Evolutionary conservation across 305 asterid species (phyloP).

Genomic region (Rubia balearica): DNA sequence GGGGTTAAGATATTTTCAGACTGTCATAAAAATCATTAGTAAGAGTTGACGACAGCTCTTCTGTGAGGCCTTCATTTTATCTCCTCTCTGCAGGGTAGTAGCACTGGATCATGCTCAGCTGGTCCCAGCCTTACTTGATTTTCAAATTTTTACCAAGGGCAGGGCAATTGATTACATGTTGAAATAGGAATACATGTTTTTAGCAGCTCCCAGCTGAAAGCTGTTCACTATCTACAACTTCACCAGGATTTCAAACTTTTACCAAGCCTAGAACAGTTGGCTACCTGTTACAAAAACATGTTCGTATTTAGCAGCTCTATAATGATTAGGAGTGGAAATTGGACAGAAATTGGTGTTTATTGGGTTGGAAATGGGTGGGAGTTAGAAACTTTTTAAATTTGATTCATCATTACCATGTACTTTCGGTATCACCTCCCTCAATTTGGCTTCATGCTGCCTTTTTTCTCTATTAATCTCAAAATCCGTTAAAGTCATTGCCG

Average conservation of each 20-base stretch:
- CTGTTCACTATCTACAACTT: background rate
- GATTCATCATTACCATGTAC: too few species aligned
- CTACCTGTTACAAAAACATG: background rate
- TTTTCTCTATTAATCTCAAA: too few species aligned
- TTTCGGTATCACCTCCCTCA: too few species aligned
- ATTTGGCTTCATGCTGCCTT: too few species aligned
- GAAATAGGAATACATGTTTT: background rate
- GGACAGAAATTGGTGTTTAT: background rate
- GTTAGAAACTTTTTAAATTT: background rate
- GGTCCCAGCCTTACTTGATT: background rate
- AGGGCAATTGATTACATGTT: background rate
- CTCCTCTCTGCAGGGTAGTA: slow-evolving; percentile 2
- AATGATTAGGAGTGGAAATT: background rate
- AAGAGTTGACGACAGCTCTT: background rate
- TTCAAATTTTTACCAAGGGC: background rate
- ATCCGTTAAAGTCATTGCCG: background rate
- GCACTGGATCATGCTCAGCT: background rate
- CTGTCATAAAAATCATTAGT: background rate
- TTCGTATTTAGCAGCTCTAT: background rate
- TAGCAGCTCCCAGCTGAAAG: background rate
- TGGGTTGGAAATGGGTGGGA: background rate
- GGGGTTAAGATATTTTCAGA: background rate
- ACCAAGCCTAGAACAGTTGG: background rate
- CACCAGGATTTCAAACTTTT: background rate
- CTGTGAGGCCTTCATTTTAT: slow-evolving; percentile 1